These are phyloP conservation scores for Akanthomyces muscarius DNA, from an alignment of 2,329 filamentous ascomycete genomes.

Conservation along the genomic window DNA sequence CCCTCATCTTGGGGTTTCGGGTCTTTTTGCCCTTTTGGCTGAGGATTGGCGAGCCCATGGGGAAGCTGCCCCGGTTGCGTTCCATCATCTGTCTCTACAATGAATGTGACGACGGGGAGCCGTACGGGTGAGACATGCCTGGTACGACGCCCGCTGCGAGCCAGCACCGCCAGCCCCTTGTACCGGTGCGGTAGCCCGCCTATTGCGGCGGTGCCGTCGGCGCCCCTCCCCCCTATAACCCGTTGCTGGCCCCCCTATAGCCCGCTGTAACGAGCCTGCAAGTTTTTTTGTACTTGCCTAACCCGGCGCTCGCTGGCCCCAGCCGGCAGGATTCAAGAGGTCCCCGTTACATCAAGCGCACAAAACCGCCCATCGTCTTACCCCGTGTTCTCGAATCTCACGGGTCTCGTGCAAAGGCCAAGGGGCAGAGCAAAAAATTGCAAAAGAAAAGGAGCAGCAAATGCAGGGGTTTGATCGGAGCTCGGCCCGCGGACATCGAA, in stretches of 20 bases:
- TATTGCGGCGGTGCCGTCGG: background rate
- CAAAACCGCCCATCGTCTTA: conserved; percentile 3
- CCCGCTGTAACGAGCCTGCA: background rate
- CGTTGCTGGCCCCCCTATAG: background rate
- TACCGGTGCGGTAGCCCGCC: background rate
- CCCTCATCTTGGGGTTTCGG: conserved; percentile 10
- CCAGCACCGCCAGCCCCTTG: background rate
- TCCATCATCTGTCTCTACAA: background rate
- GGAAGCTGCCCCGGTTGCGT: conserved; percentile 13
- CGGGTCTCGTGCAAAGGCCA: background rate
- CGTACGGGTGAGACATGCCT: conserved; percentile 1
- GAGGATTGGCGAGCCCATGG: conserved; percentile 16
- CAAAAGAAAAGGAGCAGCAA: background rate
- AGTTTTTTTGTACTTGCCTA: background rate
- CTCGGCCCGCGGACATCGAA: conserved; percentile 10
- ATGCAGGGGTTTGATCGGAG: conserved; percentile 13
- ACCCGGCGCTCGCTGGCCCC: background rate
- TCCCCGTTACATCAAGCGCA: background rate
- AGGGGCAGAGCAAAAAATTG: background rate
- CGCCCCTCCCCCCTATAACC: background rate
- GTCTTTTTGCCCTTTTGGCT: conserved; percentile 16
- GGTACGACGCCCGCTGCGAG: background rate
- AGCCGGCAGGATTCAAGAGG: no score
- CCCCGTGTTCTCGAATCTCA: conserved; percentile 4
- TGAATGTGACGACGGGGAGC: background rate